phyloP scores from a whole-genome alignment of 139 green algal species.

The Auxenochlorella pyrenoidosa region DNA sequence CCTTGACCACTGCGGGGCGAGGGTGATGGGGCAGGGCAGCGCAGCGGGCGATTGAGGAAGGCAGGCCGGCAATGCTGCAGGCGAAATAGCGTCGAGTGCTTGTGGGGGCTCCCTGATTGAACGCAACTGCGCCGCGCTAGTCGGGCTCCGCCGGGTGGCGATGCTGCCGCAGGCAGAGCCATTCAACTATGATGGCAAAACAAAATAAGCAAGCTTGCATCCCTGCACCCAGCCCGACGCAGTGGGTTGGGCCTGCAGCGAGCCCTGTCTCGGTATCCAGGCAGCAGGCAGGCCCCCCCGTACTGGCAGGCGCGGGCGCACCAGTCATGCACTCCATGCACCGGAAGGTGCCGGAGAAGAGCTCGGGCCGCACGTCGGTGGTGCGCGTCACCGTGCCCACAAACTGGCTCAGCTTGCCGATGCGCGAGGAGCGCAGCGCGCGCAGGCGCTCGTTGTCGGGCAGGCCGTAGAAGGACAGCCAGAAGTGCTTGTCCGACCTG shows the following conservation, averaged over 20 bases:
- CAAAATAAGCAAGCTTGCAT: too few species aligned
- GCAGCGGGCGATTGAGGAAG: background rate
- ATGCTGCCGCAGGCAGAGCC: too few species aligned
- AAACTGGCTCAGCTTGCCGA: conserved; percentile 68
- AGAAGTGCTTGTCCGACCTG: conserved; percentile 84
- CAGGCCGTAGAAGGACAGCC: conserved; percentile 85
- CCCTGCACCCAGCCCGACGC: too few species aligned
- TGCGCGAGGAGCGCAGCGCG: conserved; percentile 48
- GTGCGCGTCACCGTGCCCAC: conserved; percentile 95
- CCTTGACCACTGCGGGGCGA: conserved; percentile 46
- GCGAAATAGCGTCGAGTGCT: too few species aligned
- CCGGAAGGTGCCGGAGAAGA: conserved; percentile 91
- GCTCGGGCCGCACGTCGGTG: conserved; percentile 95
- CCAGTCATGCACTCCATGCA: conserved; percentile 85
- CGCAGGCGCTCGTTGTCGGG: conserved; percentile 49
- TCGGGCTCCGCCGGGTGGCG: too few species aligned
- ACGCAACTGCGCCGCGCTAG: too few species aligned
- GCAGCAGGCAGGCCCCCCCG: background rate
- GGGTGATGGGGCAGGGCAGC: background rate
- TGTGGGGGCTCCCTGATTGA: too few species aligned
- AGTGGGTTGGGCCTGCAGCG: too few species aligned
- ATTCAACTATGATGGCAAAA: too few species aligned
- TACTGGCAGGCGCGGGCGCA: background rate
- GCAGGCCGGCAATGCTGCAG: too few species aligned
- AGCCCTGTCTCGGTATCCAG: too few species aligned